phyloP scores from a whole-genome alignment of 2,329 filamentous ascomycete species.

The Arthroderma sp. region DNA sequence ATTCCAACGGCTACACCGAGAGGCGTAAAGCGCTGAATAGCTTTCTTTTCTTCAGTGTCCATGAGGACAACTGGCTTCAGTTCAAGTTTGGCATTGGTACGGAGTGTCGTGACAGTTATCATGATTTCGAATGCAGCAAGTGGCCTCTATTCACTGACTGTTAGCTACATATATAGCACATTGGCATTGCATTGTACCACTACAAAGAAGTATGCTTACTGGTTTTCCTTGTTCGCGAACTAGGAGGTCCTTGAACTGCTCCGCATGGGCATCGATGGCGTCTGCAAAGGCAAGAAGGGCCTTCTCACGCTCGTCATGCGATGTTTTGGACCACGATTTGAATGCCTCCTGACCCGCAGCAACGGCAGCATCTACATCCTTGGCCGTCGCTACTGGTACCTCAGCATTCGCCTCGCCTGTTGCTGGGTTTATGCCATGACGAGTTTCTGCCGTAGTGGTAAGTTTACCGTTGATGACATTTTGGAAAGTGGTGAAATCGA shows the following conservation, averaged over 20 bases:
- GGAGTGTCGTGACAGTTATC: slow-evolving; percentile 15
- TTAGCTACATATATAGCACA: neutral
- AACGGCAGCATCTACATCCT: slow-evolving; percentile 43
- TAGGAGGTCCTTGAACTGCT: slow-evolving; percentile 28
- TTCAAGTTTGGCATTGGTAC: slow-evolving; percentile 20
- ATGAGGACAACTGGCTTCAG: slow-evolving; percentile 36
- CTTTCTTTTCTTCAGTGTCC: slow-evolving; percentile 32
- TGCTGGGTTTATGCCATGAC: slow-evolving; percentile 42
- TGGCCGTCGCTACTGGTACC: slow-evolving; percentile 39
- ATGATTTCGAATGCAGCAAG: slow-evolving; percentile 17
- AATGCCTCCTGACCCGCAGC: slow-evolving; percentile 38
- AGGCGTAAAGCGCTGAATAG: slow-evolving; percentile 28
- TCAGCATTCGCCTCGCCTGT: slow-evolving; percentile 39
- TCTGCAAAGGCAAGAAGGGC: slow-evolving; percentile 25
- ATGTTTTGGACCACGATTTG: slow-evolving; percentile 34
- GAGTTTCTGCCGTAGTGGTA: slow-evolving; percentile 33
- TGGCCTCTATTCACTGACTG: neutral
- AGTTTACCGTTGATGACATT: slow-evolving; percentile 44
- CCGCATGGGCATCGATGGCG: slow-evolving; percentile 26
- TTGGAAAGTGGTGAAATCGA: slow-evolving; percentile 30
- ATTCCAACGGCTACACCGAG: slow-evolving; percentile 41
- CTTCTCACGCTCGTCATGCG: slow-evolving; percentile 25
- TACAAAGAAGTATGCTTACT: slow-evolving; percentile 9
- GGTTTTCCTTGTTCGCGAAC: slow-evolving; percentile 36
- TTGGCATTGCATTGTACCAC: neutral